Percentiles rank a stretch among this genome's conserved stretches.
Conservation (phyloP, 768 basidiomycete species). For the Panellus pusillus region DNA sequence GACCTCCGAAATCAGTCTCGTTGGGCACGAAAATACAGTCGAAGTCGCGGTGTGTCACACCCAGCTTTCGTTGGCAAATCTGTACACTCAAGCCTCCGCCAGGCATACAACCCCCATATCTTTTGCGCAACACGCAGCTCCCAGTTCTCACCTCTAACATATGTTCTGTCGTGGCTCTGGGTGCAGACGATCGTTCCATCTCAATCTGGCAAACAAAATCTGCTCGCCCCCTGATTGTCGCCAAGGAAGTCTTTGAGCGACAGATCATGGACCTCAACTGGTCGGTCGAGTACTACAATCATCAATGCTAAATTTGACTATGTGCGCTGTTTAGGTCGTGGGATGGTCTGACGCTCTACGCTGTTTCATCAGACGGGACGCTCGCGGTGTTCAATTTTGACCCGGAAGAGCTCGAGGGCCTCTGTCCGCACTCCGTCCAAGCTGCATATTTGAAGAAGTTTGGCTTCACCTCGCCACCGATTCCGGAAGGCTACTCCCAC, state of each 20-base stretch:
- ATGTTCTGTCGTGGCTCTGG: constrained; percentile 90
- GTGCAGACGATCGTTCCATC: constrained; percentile 90
- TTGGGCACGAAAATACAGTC: constrained; percentile 96
- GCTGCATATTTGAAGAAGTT: constrained; percentile 82
- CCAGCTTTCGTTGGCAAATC: background rate
- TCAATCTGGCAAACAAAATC: constrained; percentile 97
- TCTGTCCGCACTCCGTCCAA: constrained; percentile 71
- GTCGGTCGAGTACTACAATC: constrained; percentile 44
- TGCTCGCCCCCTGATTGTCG: constrained; percentile 87
- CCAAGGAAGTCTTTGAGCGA: constrained; percentile 91
- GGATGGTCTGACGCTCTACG: constrained; percentile 91
- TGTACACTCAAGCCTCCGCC: background rate
- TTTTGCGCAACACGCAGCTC: constrained; percentile 74
- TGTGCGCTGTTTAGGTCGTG: constrained; percentile 61
- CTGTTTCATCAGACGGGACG: constrained; percentile 94
- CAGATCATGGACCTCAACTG: constrained; percentile 96
- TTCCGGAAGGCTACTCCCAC: constrained; percentile 75
- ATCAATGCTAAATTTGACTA: constrained; percentile 12
- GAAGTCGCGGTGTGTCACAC: constrained; percentile 77
- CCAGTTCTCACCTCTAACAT: constrained; percentile 80
- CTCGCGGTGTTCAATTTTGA: constrained; percentile 88
- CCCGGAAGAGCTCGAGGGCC: constrained; percentile 75
- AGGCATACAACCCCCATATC: constrained; percentile 94
- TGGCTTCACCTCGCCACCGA: constrained; percentile 64
- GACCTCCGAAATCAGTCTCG: constrained; percentile 90